A percentile compares a stretch with the other conserved stretches of the same genome.
phyloP scores from a whole-genome alignment of 495 filamentous ascomycete species.

The Aspergillus affinis region DNA sequence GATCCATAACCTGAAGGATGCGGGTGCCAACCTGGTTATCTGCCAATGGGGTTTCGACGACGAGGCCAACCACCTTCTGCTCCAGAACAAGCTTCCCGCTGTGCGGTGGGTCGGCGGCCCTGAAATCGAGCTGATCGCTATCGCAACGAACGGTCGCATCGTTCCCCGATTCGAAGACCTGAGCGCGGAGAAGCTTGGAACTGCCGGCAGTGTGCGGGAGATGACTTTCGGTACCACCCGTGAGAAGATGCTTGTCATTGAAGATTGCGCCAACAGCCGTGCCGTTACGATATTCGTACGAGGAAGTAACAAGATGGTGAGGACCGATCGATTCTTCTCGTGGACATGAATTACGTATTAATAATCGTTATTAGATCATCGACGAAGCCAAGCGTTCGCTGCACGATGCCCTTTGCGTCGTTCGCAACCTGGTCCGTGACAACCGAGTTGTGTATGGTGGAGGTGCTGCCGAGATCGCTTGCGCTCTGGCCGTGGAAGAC shows the following conservation, averaged over 20 bases:
- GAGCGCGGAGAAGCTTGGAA: conserved; percentile 83
- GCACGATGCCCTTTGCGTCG: conserved; percentile 96
- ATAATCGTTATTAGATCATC: conserved; percentile 70
- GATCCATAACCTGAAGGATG: conserved; percentile 97
- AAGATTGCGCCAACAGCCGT: conserved; percentile 96
- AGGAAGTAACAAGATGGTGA: conserved; percentile 99
- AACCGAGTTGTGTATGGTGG: conserved; percentile 99
- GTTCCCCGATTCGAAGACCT: conserved; percentile 97
- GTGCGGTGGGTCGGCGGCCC: conserved; percentile 98
- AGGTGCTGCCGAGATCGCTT: conserved; percentile 96
- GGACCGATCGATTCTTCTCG: conserved; percentile 13
- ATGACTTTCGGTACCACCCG: conserved; percentile 96
- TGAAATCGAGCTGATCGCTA: conserved; percentile 97
- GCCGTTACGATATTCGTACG: conserved; percentile 95
- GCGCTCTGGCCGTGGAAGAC: conserved; percentile 92
- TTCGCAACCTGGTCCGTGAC: conserved; percentile 92
- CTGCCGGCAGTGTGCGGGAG: conserved; percentile 85
- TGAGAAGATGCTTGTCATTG: conserved; percentile 99
- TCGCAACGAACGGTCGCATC: conserved; percentile 96
- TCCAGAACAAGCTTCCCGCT: conserved; percentile 93
- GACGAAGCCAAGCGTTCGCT: conserved; percentile 97
- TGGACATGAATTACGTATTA: conserved; percentile 14
- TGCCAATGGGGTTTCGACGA: conserved; percentile 99
- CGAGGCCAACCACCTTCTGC: conserved; percentile 93
- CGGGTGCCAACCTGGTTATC: conserved; percentile 95